These are phyloP conservation scores for Colletotrichum camelliae DNA, from an alignment of 2,329 filamentous ascomycete species.

Conservation along the genomic window DNA sequence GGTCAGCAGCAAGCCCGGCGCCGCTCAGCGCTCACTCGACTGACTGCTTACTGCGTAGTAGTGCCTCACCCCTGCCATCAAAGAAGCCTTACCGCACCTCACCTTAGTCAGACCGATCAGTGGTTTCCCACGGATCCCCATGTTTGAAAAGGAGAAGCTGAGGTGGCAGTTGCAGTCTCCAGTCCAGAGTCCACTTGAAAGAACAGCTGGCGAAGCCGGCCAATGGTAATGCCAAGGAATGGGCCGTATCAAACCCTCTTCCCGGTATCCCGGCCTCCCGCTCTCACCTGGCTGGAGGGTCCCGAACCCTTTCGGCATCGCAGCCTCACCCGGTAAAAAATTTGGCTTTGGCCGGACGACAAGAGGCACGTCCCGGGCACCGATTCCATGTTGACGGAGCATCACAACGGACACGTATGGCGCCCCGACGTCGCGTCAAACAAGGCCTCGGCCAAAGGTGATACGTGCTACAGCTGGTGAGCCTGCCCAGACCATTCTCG, in stretches of 20 bases:
- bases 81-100: neutral
- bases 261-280: slow-evolving; percentile 20
- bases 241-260: slow-evolving; percentile 7
- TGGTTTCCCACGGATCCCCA: slow-evolving; percentile 5
- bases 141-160: slow-evolving; percentile 15
- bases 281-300: neutral
- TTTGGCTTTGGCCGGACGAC: neutral
- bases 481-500: neutral
- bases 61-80: slow-evolving; percentile 27
- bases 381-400: neutral
- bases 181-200: neutral
- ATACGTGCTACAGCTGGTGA: slow-evolving; percentile 1
- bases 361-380: neutral
- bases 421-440: neutral
- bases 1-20: neutral
- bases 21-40: too few species aligned
- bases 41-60: slow-evolving; percentile 81
- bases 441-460: neutral
- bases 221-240: neutral
- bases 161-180: slow-evolving; percentile 9
- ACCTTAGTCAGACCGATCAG: slow-evolving; percentile 14
- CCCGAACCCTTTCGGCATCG: neutral
- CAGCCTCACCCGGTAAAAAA: neutral
- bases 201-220: neutral
- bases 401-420: neutral